Percentiles rank a stretch among this genome's conserved stretches.
Evolutionary conservation across 164 flowering plant species (phyloP).

Genomic region (Chimonanthus praecox): DNA sequence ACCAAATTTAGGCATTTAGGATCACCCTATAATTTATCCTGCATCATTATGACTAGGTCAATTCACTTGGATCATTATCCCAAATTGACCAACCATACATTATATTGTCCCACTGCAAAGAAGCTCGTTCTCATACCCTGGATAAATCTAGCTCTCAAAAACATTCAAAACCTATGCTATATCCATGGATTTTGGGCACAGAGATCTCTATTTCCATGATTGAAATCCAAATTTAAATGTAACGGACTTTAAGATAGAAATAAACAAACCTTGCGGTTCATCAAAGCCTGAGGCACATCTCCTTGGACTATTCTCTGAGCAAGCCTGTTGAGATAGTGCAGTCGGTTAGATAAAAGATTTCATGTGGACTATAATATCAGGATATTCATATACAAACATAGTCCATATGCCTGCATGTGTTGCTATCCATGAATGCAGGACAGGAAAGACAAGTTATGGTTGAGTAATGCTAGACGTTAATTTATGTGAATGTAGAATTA

Average conservation of each 20-base stretch:
- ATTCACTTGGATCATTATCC: too few species aligned
- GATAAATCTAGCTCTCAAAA: not conserved
- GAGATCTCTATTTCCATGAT: not conserved
- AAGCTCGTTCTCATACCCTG: not conserved
- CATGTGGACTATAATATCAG: not conserved
- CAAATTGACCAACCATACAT: too few species aligned
- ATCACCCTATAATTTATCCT: too few species aligned
- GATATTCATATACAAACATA: not conserved
- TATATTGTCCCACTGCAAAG: too few species aligned
- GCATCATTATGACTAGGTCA: too few species aligned
- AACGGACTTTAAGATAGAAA: not conserved
- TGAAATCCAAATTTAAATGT: not conserved
- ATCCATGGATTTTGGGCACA: not conserved
- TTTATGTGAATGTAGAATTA: too few species aligned
- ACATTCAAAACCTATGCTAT: too few species aligned
- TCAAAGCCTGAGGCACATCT: constrained; percentile 97
- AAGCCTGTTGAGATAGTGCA: constrained; percentile 48
- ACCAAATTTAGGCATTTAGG: too few species aligned
- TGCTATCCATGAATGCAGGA: not conserved
- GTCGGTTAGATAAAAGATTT: not conserved
- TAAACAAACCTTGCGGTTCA: constrained; percentile 65
- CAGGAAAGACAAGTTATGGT: too few species aligned
- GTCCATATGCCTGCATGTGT: not conserved
- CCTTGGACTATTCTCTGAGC: constrained; percentile 98
- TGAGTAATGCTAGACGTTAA: too few species aligned